Conservation (phyloP, 441 rosid species). For the Pelargonium fulgidum region DNA sequence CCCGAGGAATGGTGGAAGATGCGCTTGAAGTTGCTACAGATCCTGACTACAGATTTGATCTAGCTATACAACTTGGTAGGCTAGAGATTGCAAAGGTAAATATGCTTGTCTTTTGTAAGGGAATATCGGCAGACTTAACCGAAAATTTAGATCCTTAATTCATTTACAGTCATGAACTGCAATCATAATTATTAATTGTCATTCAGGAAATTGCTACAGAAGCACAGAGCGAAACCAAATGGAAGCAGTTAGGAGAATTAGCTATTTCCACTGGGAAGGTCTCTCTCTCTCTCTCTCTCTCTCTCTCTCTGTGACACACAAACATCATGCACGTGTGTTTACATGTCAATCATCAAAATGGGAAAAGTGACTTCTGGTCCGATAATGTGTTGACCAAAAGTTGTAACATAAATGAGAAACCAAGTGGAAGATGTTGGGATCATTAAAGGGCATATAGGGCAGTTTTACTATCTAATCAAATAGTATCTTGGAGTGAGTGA, state of each 20-base stretch:
- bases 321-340: neutral
- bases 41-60: conserved; percentile 90
- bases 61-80: conserved; percentile 92
- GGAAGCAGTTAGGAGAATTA: conserved; percentile 97
- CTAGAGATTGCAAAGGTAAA: conserved; percentile 80
- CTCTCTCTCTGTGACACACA: no score
- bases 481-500: neutral
- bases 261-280: conserved; percentile 98
- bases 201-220: conserved; percentile 77
- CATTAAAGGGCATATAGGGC: neutral
- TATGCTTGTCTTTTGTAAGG: conserved; percentile 5
- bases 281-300: conserved; percentile 18
- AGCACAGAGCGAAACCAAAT: conserved; percentile 82
- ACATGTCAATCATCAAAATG: neutral
- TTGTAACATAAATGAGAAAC: conserved; percentile 1
- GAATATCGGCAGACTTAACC: neutral
- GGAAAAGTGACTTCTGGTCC: conserved; percentile 3
- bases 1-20: conserved; percentile 92
- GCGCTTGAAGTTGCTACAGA: conserved; percentile 98
- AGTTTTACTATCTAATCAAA: neutral
- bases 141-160: neutral
- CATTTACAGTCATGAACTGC: neutral
- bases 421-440: conserved; percentile 9
- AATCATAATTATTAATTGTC: conserved; percentile 6
- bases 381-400: neutral